Conservation (phyloP, 2,329 filamentous ascomycete genomes). For the Cladophialophora bantiana region DNA sequence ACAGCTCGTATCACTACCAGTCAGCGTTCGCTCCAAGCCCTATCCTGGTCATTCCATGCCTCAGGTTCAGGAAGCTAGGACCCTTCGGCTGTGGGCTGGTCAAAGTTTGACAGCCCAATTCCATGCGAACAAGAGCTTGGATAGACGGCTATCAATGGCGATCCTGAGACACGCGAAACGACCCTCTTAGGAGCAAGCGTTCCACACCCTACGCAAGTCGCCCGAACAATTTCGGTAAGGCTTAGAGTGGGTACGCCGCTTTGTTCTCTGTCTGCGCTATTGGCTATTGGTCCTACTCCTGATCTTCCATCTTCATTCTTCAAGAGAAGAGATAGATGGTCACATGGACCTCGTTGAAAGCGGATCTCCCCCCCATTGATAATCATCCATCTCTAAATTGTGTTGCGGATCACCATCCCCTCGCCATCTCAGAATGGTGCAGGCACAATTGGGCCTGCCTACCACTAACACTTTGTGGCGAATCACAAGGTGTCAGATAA, state of each 20-base stretch:
- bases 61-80: constrained; percentile 7
- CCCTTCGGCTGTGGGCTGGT: constrained; percentile 9
- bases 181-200: constrained; percentile 1
- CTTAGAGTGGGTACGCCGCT: constrained; percentile 23
- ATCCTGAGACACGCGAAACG: constrained; percentile 35
- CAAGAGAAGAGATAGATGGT: constrained; percentile 19
- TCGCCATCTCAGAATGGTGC: constrained; percentile 16
- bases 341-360: constrained; percentile 29
- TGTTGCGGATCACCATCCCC: constrained; percentile 27
- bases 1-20: constrained; percentile 29
- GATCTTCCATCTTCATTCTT: constrained; percentile 26
- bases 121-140: constrained; percentile 28
- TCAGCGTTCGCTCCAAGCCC: constrained; percentile 10
- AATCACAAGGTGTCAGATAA: constrained; percentile 27
- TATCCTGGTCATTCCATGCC: constrained; percentile 13
- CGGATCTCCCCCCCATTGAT: constrained; percentile 14
- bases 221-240: constrained; percentile 36
- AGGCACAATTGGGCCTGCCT: constrained; percentile 35
- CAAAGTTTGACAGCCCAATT: constrained; percentile 16
- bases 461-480: constrained; percentile 31
- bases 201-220: constrained; percentile 9
- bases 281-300: constrained; percentile 27
- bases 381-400: constrained; percentile 25
- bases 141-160: constrained; percentile 28
- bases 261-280: constrained; percentile 23